A percentile compares a stretch with the other conserved stretches of the same genome.
phyloP scores from a whole-genome alignment of 345 rosid species.

The Eucalyptus coolabah region DNA sequence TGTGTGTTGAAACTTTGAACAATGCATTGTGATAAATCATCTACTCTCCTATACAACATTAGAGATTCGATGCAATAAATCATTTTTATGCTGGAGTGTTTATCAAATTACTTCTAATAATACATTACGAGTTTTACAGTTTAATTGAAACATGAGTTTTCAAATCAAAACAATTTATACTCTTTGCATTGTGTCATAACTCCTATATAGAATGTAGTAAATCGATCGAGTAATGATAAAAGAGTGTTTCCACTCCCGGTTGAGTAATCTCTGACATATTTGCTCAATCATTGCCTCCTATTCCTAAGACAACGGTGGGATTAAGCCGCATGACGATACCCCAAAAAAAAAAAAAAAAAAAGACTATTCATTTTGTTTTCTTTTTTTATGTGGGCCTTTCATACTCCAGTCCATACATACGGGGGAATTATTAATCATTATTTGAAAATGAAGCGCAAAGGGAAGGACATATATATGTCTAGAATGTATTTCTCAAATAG shows the following conservation, averaged over 20 bases:
- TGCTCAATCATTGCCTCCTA: background rate
- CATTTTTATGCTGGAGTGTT: no score
- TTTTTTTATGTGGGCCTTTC: background rate
- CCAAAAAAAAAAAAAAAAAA: background rate
- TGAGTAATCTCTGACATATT: background rate
- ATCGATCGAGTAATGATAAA: background rate
- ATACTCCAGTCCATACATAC: background rate
- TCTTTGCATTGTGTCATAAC: background rate
- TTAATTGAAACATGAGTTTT: no score
- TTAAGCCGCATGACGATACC: background rate
- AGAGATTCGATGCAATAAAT: no score
- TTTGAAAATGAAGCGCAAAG: background rate
- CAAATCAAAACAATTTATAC: no score
- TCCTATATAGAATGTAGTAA: background rate
- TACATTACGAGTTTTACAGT: no score
- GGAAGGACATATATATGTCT: background rate
- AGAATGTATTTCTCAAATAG: background rate
- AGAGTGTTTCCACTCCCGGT: background rate
- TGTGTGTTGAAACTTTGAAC: no score
- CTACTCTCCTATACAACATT: no score
- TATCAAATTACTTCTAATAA: no score
- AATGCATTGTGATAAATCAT: fast-evolving
- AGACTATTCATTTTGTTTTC: background rate
- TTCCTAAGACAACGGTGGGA: background rate
- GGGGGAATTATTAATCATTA: background rate